Evolutionary conservation across 2,329 filamentous ascomycete genomes (phyloP), one percentile per base, ranked within the genome.

Genomic region (Pseudocercospora fuligena): DNA sequence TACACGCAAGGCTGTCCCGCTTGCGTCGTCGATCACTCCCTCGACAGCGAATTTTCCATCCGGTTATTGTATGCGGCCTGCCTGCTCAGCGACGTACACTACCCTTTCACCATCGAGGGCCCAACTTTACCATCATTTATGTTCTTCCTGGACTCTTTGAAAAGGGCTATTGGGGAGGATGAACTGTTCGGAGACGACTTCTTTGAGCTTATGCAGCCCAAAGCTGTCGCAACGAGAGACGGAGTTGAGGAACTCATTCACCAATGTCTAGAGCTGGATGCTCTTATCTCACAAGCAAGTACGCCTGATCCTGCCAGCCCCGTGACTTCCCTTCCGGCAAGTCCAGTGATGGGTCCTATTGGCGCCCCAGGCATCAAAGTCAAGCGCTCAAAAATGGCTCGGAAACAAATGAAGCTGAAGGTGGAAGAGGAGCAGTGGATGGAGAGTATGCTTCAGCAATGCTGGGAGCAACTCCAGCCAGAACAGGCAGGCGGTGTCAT

Each of bases 1-100:
- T 78, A 82, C 65, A 86, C 85, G 1, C 77, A 81, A 27, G 85
- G 86, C 27, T 88, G 87, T 74, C 86, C 86, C 33, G 82, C 80
- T 5, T 85, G 83, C 74, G 75, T 82, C 5, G 80, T 81, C 4
- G 75, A 78, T 2, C 77, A 80, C 33, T 80, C 80, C 0, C 73
- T 84, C 27, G 80, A 80, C 70, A 83, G 82, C 5, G 82, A 84
- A 70, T 82, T 80, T 56, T 80, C 82, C 31, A 79, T 85, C 62
- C 78, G 82, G 58, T 72, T 84, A 25, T 80, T 81, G 9, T 80
- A 83, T 65, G 80, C 82, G n/a, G 82, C 82, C 6, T 81, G 81
- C 40, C 77, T 82, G 27, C 78, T 85, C 7, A 82, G 81, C 61
- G 79, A 79, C 40, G 76, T 79, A n/a, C 75, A 79, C 66, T 75